Evolutionary conservation across 140 eudicot genomes (phyloP), one percentile per base, ranked within the genome.

Genomic region (Ambrosia hybrid): DNA sequence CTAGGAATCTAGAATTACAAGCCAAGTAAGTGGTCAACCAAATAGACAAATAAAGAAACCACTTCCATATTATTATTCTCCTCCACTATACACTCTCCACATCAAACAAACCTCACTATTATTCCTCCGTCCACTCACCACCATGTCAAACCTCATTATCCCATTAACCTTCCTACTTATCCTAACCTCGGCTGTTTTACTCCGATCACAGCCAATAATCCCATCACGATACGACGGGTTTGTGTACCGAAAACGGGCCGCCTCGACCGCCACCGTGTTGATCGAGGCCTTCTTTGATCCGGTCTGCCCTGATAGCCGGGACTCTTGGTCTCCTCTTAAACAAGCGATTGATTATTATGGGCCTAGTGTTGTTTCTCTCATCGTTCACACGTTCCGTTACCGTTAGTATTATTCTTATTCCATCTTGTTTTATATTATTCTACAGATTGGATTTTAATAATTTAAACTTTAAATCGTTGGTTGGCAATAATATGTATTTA

Each of bases 261-360:
- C 80, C n/a, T 55, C 60, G 51, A 79, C 81, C 0, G 81, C 56
- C n/a, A 73, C 84, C 3, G 69, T 89, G n/a, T 33, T 87, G 34
- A 90, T 93, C 36, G 98, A 93, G 76, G 98, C 95, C 0, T 93
- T 93, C 15, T 78, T 85, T 4, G 98, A 93, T 78, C 97, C 98
- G 46, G 89, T 89, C 63, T 93, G 97, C 80, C 98, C 98, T n/a
- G 98, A 93, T 45, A 83, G 86, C 73, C 79, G 97, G 39, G 96
- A 93, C 67, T 76, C 98, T 0, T 93, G 98, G 98, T 79, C 89
- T 4, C 96, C 96, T 60, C 98, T 93, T 11, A 87, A 87, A 72
- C 76, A 82, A 64, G 95, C 91, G 11, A 67, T 90, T 17, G 74
- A 79, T 14, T 71, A 80, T 43, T 93, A 89, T 55, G 96, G 88